Base-by-base conservation (phyloP, 177 flowering plant species). In the Vitis hybrid region DNA sequence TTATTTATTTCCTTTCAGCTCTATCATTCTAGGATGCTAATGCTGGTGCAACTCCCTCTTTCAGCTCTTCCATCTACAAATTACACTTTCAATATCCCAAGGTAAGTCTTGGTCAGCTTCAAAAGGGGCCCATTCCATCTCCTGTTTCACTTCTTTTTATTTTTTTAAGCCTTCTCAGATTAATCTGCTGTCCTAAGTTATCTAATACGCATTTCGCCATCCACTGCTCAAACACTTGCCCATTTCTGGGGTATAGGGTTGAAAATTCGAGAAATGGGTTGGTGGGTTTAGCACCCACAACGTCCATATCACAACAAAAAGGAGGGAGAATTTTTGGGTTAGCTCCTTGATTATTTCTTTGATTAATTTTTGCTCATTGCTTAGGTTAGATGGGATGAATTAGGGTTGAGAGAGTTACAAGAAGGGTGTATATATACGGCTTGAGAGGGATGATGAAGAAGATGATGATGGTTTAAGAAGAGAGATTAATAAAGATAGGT, bases 251-350 rank as follows among this genome's bases (percentile, higher is more conserved):
- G 74, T 65, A 32, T 73, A 51, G 71, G 73, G 78, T 80, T 71
- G 64, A 70, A 63, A 65, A 68, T 71, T 65, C 67, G 72, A 17
- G 68, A 71, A 41, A 73, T 61, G 58, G 80, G 78, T 69, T 72
- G 79, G 80, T 81, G 82, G 79, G 81, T 53, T 79, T 78, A 68
- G 75, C 74, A 76, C 77, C 75, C 68, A 63, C 54, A 76, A 70
- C 32, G 79, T 76, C 70, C 57, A 64, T 30, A 61, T 76, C 76
- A 73, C 41, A 59, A 41, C 12, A 62, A 59, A 56, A 24, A 20
- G 27, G 60, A 61, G 18, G 59, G 56, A 59, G 46, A 21, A 54
- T 57, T 70, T 32, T 21, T 71, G 18, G 68, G 69, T 64, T 66
- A 18, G 48, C n/a, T 63, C 20, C 11, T 67, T 27, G 62, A 81